These are phyloP conservation scores for Trichoderma oligosporum DNA, from an alignment of 2,329 filamentous ascomycete genomes.

Conservation along the genomic window DNA sequence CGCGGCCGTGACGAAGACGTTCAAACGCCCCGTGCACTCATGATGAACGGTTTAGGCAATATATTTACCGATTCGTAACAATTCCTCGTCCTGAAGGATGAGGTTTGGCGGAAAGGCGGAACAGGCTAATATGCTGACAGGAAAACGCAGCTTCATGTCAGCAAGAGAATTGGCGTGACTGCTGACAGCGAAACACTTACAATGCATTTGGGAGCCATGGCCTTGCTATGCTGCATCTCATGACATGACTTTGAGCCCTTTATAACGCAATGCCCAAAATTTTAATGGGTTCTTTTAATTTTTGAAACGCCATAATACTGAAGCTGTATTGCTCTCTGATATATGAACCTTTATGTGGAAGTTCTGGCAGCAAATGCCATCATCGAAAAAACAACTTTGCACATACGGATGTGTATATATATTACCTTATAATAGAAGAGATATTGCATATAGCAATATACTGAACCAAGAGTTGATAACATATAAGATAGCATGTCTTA, in stretches of 20 bases:
- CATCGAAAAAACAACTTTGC: no score
- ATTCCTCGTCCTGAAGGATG: constrained; percentile 11
- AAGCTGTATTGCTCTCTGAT: no score
- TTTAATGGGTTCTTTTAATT: no score
- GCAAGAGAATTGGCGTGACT: constrained; percentile 9
- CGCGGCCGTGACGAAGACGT: constrained; percentile 5
- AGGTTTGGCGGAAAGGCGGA: background rate
- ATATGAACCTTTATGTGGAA: no score
- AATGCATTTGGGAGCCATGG: background rate
- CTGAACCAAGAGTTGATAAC: no score
- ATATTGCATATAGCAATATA: no score
- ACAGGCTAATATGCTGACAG: constrained; percentile 16
- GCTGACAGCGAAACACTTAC: constrained; percentile 13
- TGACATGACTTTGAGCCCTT: background rate
- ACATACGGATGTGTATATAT: no score
- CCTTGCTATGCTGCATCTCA: background rate
- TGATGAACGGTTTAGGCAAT: background rate
- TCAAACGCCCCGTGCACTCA: background rate
- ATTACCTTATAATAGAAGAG: no score
- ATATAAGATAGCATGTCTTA: no score
- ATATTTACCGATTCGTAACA: background rate
- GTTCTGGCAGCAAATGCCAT: no score
- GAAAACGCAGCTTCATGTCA: constrained; percentile 9
- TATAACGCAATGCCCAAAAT: no score
- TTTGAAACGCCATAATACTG: no score